Evolutionary conservation across 345 rosid species (phyloP).

Genomic region (Bruguiera gymnorhiza): DNA sequence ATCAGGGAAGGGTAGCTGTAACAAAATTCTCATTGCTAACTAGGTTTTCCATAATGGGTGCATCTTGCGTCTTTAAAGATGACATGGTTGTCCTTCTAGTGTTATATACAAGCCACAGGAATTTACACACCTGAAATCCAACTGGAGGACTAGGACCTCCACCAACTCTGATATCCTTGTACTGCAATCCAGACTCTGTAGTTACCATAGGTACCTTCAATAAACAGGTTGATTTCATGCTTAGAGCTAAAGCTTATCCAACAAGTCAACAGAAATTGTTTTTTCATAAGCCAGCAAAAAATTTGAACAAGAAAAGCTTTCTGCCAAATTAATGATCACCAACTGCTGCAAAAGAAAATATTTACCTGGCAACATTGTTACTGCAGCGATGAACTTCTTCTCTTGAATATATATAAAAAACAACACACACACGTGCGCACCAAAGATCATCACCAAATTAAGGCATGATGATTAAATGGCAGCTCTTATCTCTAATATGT

Average conservation of each 20-base stretch:
- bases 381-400: neutral
- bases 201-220: slow-evolving; percentile 84
- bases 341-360: neutral
- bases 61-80: neutral
- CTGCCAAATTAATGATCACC: too few relatives aligned
- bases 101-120: neutral
- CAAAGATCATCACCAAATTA: too few relatives aligned
- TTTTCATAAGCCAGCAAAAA: neutral
- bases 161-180: slow-evolving; percentile 89
- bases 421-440: too few relatives aligned
- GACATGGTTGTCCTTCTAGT: neutral
- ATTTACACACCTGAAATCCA: slow-evolving; percentile 72
- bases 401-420: too few relatives aligned
- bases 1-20: neutral
- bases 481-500: too few relatives aligned
- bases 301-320: too few relatives aligned
- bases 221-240: slow-evolving; percentile 9
- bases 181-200: slow-evolving; percentile 84
- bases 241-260: slow-evolving; percentile 4
- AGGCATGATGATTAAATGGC: too few relatives aligned
- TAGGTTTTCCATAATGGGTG: too few relatives aligned
- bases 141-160: slow-evolving; percentile 78
- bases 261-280: neutral
- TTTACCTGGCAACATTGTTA: neutral
- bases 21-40: too few relatives aligned